Evolutionary conservation across 495 filamentous ascomycete genomes (phyloP).

Genomic region (Aspergillus nidulans): DNA sequence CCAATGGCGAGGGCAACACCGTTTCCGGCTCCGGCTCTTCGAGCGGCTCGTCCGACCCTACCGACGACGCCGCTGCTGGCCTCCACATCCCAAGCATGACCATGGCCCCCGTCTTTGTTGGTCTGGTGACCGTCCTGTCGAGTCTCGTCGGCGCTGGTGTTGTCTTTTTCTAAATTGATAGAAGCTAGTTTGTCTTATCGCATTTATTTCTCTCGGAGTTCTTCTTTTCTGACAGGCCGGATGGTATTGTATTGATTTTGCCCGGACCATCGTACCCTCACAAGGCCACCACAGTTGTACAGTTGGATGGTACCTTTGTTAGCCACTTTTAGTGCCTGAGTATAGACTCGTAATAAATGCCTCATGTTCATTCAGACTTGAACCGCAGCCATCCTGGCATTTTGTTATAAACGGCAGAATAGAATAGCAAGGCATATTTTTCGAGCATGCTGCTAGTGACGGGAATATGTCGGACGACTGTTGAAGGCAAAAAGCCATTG

Average conservation of each 20-base stretch:
- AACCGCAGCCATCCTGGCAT: no score
- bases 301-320: conserved; percentile 13
- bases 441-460: no score
- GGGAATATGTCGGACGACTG: no score
- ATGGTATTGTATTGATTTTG: neutral
- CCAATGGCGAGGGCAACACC: conserved; percentile 9
- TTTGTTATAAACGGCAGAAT: no score
- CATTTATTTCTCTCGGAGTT: conserved; percentile 21
- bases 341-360: conserved; percentile 16
- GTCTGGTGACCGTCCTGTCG: conserved; percentile 51
- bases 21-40: conserved; percentile 44
- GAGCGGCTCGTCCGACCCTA: conserved; percentile 10
- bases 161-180: conserved; percentile 31
- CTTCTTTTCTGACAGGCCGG: conserved; percentile 4
- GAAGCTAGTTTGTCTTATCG: conserved; percentile 8
- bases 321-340: conserved; percentile 8
- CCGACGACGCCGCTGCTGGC: conserved; percentile 42
- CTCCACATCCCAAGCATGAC: conserved; percentile 43
- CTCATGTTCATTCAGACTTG: neutral
- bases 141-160: conserved; percentile 62
- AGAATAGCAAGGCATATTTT: no score
- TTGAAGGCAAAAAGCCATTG: no score
- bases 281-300: conserved; percentile 14
- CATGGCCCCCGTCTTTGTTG: conserved; percentile 51
- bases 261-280: neutral